Percentiles rank a stretch among this genome's conserved stretches.
phyloP scores from a whole-genome alignment of 2,329 filamentous ascomycete species.

The Fusarium bactridioides region DNA sequence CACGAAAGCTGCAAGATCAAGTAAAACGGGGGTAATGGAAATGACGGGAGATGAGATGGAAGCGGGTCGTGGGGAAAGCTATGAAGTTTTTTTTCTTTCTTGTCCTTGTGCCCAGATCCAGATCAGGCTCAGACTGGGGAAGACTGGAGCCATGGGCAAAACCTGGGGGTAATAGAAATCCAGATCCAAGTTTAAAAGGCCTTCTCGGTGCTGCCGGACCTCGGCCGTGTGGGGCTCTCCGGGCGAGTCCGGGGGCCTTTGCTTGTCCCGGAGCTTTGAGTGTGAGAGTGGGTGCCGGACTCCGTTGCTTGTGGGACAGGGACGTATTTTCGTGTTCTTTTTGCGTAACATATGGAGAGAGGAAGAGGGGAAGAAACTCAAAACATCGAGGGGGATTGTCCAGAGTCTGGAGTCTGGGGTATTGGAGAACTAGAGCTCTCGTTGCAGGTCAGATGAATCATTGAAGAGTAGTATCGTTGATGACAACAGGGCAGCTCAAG shows the following conservation, averaged over 20 bases:
- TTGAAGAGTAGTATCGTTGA: neutral
- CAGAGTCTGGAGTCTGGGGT: conserved; percentile 26
- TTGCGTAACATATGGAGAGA: conserved; percentile 1
- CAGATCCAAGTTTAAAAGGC: conserved; percentile 27
- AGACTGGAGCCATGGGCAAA: conserved; percentile 33
- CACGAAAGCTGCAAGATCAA: conserved; percentile 47
- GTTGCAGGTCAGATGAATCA: neutral
- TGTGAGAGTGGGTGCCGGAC: conserved; percentile 26
- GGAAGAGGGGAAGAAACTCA: neutral
- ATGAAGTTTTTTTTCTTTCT: conserved; percentile 20
- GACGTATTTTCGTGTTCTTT: neutral
- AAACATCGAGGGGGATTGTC: conserved; percentile 2
- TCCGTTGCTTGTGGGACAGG: conserved; percentile 27
- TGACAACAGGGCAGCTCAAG: neutral
- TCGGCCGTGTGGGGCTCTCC: conserved; percentile 39
- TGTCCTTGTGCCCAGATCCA: conserved; percentile 10
- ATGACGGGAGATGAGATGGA: conserved; percentile 22
- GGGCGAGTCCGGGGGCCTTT: conserved; percentile 34
- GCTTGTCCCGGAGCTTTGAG: conserved; percentile 14
- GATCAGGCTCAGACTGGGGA: conserved; percentile 28
- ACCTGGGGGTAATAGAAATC: conserved; percentile 50
- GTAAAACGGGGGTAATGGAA: conserved; percentile 50
- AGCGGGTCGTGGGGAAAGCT: conserved; percentile 32
- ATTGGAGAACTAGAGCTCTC: conserved; percentile 13
- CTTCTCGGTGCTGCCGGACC: conserved; percentile 35